Percentiles rank a stretch among this genome's conserved stretches.
Evolutionary conservation across 140 eudicot genomes (phyloP).

Genomic region (Cichorium intybus): DNA sequence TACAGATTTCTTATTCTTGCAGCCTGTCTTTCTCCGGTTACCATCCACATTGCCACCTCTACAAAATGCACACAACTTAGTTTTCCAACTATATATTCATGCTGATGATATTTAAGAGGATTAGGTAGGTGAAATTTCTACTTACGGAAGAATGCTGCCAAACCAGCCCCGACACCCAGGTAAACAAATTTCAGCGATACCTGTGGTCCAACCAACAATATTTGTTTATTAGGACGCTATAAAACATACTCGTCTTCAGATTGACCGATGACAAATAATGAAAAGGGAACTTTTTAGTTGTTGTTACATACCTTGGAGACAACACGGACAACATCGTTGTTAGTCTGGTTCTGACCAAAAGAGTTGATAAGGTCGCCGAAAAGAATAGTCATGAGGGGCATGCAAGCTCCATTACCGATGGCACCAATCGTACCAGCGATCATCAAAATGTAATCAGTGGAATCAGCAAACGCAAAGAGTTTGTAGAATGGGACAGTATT

Average conservation of each 20-base stretch:
- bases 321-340: constrained; percentile 35
- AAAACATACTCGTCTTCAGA: no score
- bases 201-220: constrained; percentile 21
- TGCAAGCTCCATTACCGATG: constrained; percentile 55
- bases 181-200: constrained; percentile 56
- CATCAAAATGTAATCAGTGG: constrained; percentile 58
- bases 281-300: neutral
- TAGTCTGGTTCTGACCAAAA: constrained; percentile 58
- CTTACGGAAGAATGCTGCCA: constrained; percentile 79
- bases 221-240: neutral
- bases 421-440: constrained; percentile 64
- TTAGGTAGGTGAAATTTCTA: neutral
- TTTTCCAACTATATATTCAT: no score
- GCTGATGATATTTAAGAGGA: no score
- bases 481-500: constrained; percentile 56
- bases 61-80: neutral
- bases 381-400: constrained; percentile 69
- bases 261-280: neutral
- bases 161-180: constrained; percentile 59
- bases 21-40: constrained; percentile 81
- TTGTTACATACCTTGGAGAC: constrained; percentile 52
- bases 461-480: constrained; percentile 73
- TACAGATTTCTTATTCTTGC: constrained; percentile 66
- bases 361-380: constrained; percentile 63
- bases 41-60: constrained; percentile 85